A percentile compares a stretch with the other conserved stretches of the same genome.
These are phyloP conservation scores for Aspergillus carlsbadensis DNA, from an alignment of 495 filamentous ascomycete genomes.

Conservation along the genomic window DNA sequence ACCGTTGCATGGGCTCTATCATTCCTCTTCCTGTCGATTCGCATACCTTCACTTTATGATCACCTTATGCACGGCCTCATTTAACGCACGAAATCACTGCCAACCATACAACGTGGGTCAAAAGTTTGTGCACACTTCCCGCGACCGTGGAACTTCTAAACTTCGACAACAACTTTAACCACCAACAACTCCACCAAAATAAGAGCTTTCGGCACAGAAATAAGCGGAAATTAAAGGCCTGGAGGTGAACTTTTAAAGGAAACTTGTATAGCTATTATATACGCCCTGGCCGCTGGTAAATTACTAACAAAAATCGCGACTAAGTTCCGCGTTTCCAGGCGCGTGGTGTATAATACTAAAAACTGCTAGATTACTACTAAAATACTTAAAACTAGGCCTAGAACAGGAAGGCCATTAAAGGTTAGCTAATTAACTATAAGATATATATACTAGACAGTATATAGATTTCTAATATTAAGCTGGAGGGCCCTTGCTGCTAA, in stretches of 20 bases:
- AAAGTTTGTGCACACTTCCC: conserved; percentile 2
- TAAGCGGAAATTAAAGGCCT: conserved; percentile 2
- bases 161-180: conserved; percentile 7
- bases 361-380: not conserved
- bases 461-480: not conserved
- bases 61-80: no score
- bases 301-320: not conserved
- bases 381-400: not conserved
- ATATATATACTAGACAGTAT: not conserved
- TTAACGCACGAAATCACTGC: no score
- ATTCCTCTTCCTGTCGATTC: no score
- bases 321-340: not conserved
- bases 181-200: conserved; percentile 1
- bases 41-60: no score
- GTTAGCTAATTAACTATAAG: not conserved
- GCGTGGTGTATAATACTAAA: not conserved
- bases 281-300: not conserved
- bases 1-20: no score
- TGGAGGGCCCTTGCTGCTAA: not conserved
- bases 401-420: not conserved
- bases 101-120: not conserved
- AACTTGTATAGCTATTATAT: not conserved
- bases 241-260: not conserved
- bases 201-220: not conserved
- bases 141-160: not conserved